Evolutionary conservation across 257 asterid species (phyloP).

Genomic region (Nicotiana obtusifolia): DNA sequence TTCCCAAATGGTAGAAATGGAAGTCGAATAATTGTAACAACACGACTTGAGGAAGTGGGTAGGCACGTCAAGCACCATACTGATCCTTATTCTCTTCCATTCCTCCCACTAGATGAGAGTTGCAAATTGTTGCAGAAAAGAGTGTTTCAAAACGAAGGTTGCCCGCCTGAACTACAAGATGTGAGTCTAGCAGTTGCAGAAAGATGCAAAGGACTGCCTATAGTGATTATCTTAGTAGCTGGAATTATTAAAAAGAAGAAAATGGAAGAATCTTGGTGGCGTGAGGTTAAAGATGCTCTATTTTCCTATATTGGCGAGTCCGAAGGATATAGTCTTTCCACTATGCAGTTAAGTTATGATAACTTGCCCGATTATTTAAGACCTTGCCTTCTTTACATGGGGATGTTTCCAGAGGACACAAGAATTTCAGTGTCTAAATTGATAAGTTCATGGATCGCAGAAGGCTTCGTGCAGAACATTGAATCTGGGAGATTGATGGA

Average conservation of each 20-base stretch:
- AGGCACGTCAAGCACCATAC: neutral
- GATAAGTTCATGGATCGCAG: too few relatives aligned
- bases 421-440: too few relatives aligned
- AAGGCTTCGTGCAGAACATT: too few relatives aligned
- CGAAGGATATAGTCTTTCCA: neutral
- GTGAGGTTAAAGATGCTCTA: too few relatives aligned
- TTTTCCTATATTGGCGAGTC: neutral
- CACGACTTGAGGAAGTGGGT: neutral
- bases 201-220: neutral
- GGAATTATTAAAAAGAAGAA: too few relatives aligned
- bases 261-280: too few relatives aligned
- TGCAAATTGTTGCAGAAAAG: neutral
- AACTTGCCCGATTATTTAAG: neutral
- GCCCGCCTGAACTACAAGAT: neutral
- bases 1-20: neutral
- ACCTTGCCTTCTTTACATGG: too few relatives aligned
- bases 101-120: neutral
- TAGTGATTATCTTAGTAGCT: too few relatives aligned
- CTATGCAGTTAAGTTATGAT: neutral
- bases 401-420: too few relatives aligned
- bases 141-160: neutral
- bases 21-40: conserved; percentile 3
- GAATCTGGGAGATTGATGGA: too few relatives aligned
- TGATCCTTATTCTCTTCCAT: neutral
- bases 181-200: neutral